Evolutionary conservation across 805 yeast species (phyloP), one percentile per base, ranked within the genome.

Genomic region (Lachancea dasiensis): DNA sequence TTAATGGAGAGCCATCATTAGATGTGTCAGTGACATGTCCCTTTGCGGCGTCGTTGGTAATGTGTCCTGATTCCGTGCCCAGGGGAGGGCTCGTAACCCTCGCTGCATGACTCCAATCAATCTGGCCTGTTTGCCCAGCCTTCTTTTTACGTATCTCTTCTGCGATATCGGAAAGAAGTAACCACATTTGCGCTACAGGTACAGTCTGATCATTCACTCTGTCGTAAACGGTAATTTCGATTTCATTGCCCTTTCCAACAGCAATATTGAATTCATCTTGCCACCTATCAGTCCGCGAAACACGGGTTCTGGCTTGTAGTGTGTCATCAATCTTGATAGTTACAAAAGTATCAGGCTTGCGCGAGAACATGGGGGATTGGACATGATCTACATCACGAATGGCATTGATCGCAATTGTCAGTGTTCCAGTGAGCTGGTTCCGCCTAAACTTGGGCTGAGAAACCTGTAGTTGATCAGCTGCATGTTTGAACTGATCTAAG

Each of bases 151-250:
- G 85, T 39, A 90, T 73, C 50, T 92, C 97, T 65, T 92, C 99
- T 0, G 94, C 87, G 29, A 92, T 75, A 60, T 92, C 99, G 3
- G 94, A 79, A 20, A 92, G 69, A 25, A 90, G 73, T 19, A 90
- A 71, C 98, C 98, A 92, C 51, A 83, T 77, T 26, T 92, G 70
- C 6, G 95, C 98, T 6, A 92, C 96, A 0, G 98, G 97, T 6
- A 81, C 77, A 43, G 72, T 65, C 34, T 69, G 73, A 41, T 69
- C 76, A 26, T 84, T 84, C 19, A 67, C 63, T 49, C 79, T 81
- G 58, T 92, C 98, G 59, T 81, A 87, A 4, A 92, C 86, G 2
- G 89, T 76, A 41, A 92, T 69, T 52, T 89, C 96, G 30, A 89
- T 72, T 63, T 92, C 99, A 54, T 90, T 86, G 19, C 95, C 96